phyloP scores from a whole-genome alignment of 2,329 filamentous ascomycete species.

The Cadophora sp. region DNA sequence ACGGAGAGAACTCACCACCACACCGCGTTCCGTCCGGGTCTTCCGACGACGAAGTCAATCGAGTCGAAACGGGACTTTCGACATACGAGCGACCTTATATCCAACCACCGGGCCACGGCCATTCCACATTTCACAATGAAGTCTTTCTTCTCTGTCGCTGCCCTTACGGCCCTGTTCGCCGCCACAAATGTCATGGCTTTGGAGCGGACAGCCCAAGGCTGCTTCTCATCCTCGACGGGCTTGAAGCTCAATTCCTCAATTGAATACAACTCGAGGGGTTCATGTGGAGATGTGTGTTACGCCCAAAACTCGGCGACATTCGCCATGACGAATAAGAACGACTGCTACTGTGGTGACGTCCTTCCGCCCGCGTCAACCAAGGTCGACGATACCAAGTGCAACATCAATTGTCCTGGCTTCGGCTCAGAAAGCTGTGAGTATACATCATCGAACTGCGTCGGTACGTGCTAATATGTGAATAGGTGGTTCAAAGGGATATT shows the following conservation, averaged over 20 bases:
- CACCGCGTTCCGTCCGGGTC: constrained; percentile 2
- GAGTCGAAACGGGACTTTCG: constrained; percentile 15
- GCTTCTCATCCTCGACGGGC: constrained; percentile 38
- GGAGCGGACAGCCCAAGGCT: constrained; percentile 34
- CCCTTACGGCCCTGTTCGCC: constrained; percentile 31
- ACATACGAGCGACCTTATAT: constrained; percentile 22
- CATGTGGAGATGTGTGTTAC: constrained; percentile 31
- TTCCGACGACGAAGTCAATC: constrained; percentile 13
- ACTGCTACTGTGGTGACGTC: constrained; percentile 43
- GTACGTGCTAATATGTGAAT: constrained; percentile 27
- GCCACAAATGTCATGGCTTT: constrained; percentile 30
- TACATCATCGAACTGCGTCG: background rate
- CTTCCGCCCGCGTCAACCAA: constrained; percentile 36
- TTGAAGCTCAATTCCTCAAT: constrained; percentile 38
- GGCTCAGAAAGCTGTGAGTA: constrained; percentile 39
- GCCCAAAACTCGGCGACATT: constrained; percentile 28
- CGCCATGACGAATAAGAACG: constrained; percentile 35
- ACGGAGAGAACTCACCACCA: constrained; percentile 1
- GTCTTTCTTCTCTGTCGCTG: constrained; percentile 30
- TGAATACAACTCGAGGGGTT: constrained; percentile 40
- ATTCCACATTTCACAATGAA: constrained; percentile 35
- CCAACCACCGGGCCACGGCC: constrained; percentile 34
- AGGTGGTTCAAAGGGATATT: constrained; percentile 40
- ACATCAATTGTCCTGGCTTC: constrained; percentile 40
- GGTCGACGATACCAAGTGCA: constrained; percentile 35